Conservation (phyloP, 2,329 filamentous ascomycete genomes). For the Xylariaceae sp. region DNA sequence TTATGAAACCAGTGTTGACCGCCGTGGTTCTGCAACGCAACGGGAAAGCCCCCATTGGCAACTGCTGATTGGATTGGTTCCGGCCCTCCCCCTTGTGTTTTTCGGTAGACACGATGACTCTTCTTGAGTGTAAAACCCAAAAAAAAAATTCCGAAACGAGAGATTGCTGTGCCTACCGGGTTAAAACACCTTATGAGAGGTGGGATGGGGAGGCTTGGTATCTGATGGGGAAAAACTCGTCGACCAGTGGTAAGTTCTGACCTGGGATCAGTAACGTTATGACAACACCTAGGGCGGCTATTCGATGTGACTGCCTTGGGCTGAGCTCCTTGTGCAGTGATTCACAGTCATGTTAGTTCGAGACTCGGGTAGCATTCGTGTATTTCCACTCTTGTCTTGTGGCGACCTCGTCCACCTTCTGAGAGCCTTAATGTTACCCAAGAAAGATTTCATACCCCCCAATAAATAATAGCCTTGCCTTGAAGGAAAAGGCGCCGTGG, state of each 20-base stretch:
- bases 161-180: not conserved
- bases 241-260: not conserved
- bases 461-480: not conserved
- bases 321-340: not conserved
- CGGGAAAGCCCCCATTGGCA: no score
- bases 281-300: not conserved
- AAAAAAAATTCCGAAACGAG: not conserved
- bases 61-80: no score
- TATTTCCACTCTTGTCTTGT: not conserved
- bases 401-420: not conserved
- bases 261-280: not conserved
- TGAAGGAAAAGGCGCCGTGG: not conserved
- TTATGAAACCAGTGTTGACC: no score
- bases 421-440: not conserved
- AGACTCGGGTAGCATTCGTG: not conserved
- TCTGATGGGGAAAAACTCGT: not conserved
- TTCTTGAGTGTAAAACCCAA: no score
- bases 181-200: not conserved
- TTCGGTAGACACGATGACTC: not conserved
- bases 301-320: conserved; percentile 3
- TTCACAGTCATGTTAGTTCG: conserved; percentile 1
- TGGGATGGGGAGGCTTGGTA: not conserved
- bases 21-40: no score
- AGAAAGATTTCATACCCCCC: not conserved
- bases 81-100: not conserved